phyloP scores from a whole-genome alignment of 2,329 filamentous ascomycete genomes.

The Didymella sp. region DNA sequence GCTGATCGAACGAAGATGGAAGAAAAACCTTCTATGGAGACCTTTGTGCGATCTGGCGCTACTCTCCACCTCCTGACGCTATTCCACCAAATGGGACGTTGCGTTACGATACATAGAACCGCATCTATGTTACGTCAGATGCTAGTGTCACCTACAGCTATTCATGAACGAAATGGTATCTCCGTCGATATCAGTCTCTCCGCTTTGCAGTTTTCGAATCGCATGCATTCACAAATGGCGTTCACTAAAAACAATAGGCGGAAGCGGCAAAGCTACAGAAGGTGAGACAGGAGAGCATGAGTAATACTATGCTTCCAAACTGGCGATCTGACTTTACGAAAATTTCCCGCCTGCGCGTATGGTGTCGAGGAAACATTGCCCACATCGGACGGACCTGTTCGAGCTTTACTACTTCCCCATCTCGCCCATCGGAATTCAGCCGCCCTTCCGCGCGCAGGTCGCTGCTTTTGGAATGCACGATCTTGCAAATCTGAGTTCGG shows the following conservation, averaged over 20 bases:
- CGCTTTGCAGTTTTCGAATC: neutral
- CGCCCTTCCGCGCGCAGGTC: neutral
- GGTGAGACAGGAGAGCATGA: neutral
- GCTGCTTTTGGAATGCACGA: constrained; percentile 8
- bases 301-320: neutral
- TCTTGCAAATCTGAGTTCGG: neutral
- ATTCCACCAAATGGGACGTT: neutral
- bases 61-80: neutral
- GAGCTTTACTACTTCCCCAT: neutral
- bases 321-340: neutral
- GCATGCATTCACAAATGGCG: neutral
- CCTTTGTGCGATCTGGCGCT: neutral
- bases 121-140: constrained; percentile 1
- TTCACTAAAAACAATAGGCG: neutral
- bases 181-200: neutral
- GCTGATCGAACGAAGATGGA: neutral
- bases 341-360: neutral
- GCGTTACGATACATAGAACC: neutral
- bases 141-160: neutral
- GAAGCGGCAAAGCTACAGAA: neutral
- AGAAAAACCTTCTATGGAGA: neutral
- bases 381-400: neutral
- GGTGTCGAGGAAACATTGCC: neutral
- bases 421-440: neutral
- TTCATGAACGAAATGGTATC: neutral